Conservation (phyloP, 2,329 filamentous ascomycete species). For the Phialocephala sp. region DNA sequence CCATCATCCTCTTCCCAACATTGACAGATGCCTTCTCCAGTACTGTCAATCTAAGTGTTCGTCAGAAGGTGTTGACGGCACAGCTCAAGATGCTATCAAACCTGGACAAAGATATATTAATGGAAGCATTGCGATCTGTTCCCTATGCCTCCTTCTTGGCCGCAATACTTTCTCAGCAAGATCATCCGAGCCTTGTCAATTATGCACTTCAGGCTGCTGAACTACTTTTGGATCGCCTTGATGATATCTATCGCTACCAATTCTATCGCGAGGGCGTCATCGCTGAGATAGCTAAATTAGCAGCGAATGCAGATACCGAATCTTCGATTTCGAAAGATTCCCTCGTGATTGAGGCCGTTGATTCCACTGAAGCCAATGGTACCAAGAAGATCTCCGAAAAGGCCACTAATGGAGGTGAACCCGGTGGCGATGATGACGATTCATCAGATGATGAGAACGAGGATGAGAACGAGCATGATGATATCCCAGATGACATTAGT, state of each 20-base stretch:
- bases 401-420: constrained; percentile 24
- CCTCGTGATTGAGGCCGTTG: constrained; percentile 26
- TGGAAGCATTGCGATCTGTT: constrained; percentile 84
- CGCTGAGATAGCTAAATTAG: constrained; percentile 83
- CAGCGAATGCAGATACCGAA: constrained; percentile 48
- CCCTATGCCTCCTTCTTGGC: constrained; percentile 96
- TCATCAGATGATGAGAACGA: constrained; percentile 58
- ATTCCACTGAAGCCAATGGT: constrained; percentile 43
- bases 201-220: constrained; percentile 89
- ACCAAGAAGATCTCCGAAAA: constrained; percentile 42
- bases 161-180: constrained; percentile 93
- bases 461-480: constrained; percentile 56
- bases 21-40: constrained; percentile 97
- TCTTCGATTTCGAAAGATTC: constrained; percentile 32
- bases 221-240: constrained; percentile 81
- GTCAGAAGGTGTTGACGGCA: constrained; percentile 93
- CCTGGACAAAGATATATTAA: constrained; percentile 81
- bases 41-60: constrained; percentile 92
- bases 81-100: constrained; percentile 98
- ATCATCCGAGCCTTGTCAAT: constrained; percentile 86
- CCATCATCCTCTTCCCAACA: constrained; percentile 90
- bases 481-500: constrained; percentile 53
- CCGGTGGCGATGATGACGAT: constrained; percentile 50
- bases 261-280: constrained; percentile 98
- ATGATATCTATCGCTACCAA: constrained; percentile 90